These are phyloP conservation scores for Diaporthe nobilis DNA, from an alignment of 2,329 filamentous ascomycete species.

Conservation along the genomic window DNA sequence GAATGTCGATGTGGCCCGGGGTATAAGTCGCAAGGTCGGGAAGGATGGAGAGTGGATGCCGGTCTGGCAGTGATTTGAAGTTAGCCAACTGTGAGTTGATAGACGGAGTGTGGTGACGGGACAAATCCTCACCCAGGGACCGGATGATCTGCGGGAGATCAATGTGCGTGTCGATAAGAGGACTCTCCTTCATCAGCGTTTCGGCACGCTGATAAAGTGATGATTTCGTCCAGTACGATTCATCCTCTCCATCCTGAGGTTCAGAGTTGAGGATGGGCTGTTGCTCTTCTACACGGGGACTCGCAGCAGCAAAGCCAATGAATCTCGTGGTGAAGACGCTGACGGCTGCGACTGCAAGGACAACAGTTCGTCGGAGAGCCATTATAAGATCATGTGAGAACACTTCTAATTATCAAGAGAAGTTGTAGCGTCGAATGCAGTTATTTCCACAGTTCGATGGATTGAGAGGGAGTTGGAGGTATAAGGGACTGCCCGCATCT, in stretches of 20 bases:
- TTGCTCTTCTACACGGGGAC: conserved; percentile 23
- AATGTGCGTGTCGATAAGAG: conserved; percentile 54
- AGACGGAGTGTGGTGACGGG: not conserved
- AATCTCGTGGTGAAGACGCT: not conserved
- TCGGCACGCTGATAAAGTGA: conserved; percentile 10
- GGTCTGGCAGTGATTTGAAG: not conserved
- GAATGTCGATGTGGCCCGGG: conserved; percentile 52
- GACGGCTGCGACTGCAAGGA: not conserved
- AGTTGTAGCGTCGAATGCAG: not conserved
- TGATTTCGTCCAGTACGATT: conserved; percentile 30
- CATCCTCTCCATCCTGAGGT: not conserved
- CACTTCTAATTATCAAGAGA: too few relatives aligned
- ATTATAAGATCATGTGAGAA: not conserved
- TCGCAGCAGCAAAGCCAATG: not conserved
- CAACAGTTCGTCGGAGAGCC: not conserved
- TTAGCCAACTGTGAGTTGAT: conserved; percentile 49
- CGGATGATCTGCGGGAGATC: conserved; percentile 49
- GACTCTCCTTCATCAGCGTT: conserved; percentile 41
- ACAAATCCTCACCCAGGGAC: conserved; percentile 25
- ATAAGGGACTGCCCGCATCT: not conserved
- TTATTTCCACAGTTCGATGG: not conserved
- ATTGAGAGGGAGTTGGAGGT: not conserved
- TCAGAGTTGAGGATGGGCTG: conserved; percentile 14
- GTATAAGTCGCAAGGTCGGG: conserved; percentile 40
- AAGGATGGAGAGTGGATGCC: conserved; percentile 25